Percentiles rank a stretch among this genome's conserved stretches.
These are phyloP conservation scores for Trypanosoma scelopori DNA, from an alignment of 208 protist genomes.

Conservation along the genomic window DNA sequence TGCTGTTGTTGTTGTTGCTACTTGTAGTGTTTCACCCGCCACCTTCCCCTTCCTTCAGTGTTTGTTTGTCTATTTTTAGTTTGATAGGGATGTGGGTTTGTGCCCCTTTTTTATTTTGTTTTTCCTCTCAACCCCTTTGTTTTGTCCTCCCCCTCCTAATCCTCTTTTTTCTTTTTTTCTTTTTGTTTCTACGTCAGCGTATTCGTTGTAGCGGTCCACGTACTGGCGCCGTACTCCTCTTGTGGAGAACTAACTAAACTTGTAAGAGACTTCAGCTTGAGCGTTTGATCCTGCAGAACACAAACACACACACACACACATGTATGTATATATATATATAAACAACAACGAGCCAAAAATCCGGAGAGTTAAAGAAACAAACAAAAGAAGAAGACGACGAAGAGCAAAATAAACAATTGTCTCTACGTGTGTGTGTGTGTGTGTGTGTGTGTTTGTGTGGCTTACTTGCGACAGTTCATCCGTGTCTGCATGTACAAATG, in stretches of 20 bases:
- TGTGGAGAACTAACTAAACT: conserved; percentile 6
- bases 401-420: too few species aligned
- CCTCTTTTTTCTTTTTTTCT: background rate
- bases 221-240: conserved; percentile 6
- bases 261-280: conserved; percentile 21
- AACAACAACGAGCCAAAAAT: too few species aligned
- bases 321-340: conserved; percentile 10
- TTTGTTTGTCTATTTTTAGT: background rate
- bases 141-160: background rate
- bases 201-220: conserved; percentile 1
- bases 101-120: background rate
- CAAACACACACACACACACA: conserved; percentile 20
- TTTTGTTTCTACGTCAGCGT: background rate
- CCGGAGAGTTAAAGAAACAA: too few species aligned
- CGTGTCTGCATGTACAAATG: too few species aligned
- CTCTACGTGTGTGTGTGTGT: too few species aligned
- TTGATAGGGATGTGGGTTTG: background rate
- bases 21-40: too few species aligned
- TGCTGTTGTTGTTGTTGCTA: background rate
- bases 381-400: too few species aligned
- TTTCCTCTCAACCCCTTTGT: too few species aligned
- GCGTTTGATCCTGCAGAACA: background rate
- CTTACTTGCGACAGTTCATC: too few species aligned
- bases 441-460: too few species aligned
- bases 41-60: too few species aligned